These are phyloP conservation scores for Ophiosphaerella narmari DNA, from an alignment of 2,329 filamentous ascomycete species.

Conservation along the genomic window DNA sequence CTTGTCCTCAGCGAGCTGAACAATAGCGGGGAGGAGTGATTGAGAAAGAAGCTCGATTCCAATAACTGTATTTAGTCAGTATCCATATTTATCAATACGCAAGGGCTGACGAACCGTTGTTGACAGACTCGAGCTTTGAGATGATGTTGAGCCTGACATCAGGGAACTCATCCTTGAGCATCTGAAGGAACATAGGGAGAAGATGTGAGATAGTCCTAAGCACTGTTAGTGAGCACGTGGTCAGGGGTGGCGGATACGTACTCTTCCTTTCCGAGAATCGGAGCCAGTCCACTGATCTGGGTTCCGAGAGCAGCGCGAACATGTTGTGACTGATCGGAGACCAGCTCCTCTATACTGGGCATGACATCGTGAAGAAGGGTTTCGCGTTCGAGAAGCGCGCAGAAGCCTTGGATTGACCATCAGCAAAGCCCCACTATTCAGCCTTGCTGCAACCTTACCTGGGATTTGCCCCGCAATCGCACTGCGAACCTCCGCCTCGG, in stretches of 20 bases:
- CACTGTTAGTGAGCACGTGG: conserved; percentile 28
- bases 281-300: conserved; percentile 94
- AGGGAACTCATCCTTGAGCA: conserved; percentile 99
- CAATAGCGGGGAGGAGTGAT: conserved; percentile 93
- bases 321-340: conserved; percentile 94
- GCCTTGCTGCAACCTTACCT: conserved; percentile 51
- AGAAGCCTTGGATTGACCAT: conserved; percentile 72
- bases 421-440: conserved; percentile 24
- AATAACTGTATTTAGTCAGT: conserved; percentile 67
- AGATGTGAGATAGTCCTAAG: conserved; percentile 90
- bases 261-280: conserved; percentile 98
- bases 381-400: conserved; percentile 81
- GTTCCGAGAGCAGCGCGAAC: conserved; percentile 93
- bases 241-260: conserved; percentile 55
- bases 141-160: conserved; percentile 99
- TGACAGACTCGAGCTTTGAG: conserved; percentile 98
- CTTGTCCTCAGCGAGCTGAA: conserved; percentile 97
- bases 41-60: conserved; percentile 96
- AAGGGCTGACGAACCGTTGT: conserved; percentile 70
- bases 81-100: not conserved
- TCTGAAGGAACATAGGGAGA: conserved; percentile 97
- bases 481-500: conserved; percentile 94
- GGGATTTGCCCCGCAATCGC: conserved; percentile 98
- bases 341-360: conserved; percentile 92
- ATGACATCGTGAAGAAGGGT: conserved; percentile 95